phyloP scores from a whole-genome alignment of 225 moss, liverwort and hornwort genomes.

The Straminergon stramineum region DNA sequence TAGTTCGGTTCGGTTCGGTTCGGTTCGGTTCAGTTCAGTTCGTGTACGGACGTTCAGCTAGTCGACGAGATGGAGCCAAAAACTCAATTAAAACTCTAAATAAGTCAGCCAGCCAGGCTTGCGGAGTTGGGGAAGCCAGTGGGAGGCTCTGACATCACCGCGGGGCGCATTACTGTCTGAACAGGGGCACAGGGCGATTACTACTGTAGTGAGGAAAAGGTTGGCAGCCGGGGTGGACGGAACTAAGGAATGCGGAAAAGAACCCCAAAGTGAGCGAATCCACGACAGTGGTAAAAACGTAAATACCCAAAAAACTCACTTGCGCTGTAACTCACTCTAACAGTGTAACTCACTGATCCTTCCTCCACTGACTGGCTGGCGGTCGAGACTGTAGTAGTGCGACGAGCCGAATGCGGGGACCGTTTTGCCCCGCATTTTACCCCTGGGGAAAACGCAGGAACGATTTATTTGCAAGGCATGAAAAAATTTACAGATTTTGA shows the following conservation, averaged over 20 bases:
- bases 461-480: too few relatives aligned
- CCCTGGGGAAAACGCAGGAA: too few relatives aligned
- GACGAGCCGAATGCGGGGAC: too few relatives aligned
- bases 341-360: neutral
- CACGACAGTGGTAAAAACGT: neutral
- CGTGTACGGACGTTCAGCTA: too few relatives aligned
- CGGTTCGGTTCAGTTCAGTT: too few relatives aligned
- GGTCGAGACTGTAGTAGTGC: too few relatives aligned
- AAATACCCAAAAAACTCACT: too few relatives aligned
- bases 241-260: neutral
- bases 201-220: neutral
- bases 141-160: neutral
- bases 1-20: too few relatives aligned
- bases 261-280: neutral
- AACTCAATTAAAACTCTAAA: neutral
- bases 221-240: neutral
- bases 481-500: too few relatives aligned
- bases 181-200: neutral
- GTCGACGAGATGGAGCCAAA: neutral
- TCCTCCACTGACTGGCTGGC: neutral
- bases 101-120: neutral
- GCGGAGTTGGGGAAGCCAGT: neutral
- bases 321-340: neutral
- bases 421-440: too few relatives aligned
- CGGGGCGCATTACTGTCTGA: constrained; percentile 15